phyloP scores from a whole-genome alignment of 2,329 filamentous ascomycete species.

The Penicillium sp. region DNA sequence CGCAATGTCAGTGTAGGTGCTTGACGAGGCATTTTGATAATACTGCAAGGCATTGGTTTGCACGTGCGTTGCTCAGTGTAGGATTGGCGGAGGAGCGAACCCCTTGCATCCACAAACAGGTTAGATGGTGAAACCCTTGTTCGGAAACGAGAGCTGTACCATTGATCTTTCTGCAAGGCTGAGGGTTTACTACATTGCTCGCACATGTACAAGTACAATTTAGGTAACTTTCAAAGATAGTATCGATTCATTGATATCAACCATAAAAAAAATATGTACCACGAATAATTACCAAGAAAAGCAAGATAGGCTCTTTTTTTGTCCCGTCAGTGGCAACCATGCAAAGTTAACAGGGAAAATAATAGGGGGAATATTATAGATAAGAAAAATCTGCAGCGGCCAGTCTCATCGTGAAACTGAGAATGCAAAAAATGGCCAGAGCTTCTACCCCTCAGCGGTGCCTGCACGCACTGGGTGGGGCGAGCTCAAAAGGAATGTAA shows the following conservation, averaged over 20 bases:
- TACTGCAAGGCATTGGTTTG: neutral
- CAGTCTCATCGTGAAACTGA: constrained; percentile 3
- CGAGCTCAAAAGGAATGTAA: constrained; percentile 3
- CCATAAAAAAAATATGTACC: constrained; percentile 14
- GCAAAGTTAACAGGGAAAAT: constrained; percentile 6
- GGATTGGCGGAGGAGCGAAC: too few species aligned
- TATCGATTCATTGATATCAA: neutral
- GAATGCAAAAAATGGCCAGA: too few species aligned
- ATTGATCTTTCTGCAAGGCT: too few species aligned
- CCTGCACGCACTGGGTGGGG: constrained; percentile 27
- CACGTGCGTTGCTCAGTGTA: neutral
- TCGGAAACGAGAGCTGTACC: too few species aligned
- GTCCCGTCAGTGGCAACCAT: constrained; percentile 2
- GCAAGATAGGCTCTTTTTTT: neutral
- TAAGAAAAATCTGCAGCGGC: constrained; percentile 12
- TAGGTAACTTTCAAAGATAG: neutral
- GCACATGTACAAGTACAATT: too few species aligned
- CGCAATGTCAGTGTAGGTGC: too few species aligned
- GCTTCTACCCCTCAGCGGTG: constrained; percentile 17
- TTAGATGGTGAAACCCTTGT: constrained; percentile 1
- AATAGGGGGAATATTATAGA: constrained; percentile 18
- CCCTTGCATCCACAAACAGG: constrained; percentile 8
- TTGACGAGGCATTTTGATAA: too few species aligned
- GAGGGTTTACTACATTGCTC: neutral
- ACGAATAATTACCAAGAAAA: constrained; percentile 6